Base-by-base conservation (phyloP, 257 asterid genomes). In the Orobanche coerulescens region DNA sequence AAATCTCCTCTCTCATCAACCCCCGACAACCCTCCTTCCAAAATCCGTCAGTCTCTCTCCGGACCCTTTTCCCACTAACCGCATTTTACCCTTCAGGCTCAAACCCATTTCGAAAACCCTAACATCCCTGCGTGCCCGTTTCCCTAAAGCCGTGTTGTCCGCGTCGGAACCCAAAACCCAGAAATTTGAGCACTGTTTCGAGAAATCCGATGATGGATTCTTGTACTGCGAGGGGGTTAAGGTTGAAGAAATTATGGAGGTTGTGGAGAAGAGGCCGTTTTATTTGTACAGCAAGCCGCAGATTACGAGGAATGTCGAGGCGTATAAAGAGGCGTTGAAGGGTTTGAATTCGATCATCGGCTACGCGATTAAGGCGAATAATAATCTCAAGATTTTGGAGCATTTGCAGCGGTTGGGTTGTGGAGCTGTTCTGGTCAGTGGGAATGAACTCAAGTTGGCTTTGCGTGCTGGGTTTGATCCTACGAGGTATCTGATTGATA, bases 401-500 rank as follows among this genome's bases (percentile, higher is more conserved):
- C 95, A 88, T 79, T 66, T 92, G 84, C 86, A 81, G 63, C 62
- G 64, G 22, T 72, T 75, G 72, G 96, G 96, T 3, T 88, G 96
- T 72, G 95, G 96, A 24, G 98, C 98, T 67, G 98, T 92, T 61
- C 68, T 92, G 75, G 98, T 92, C 30, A 92, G 98, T 58, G 98
- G 96, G 54, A 92, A 92, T 73, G 96, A 92, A 78, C 94, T 92
- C 44, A 92, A 69, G 63, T 58, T 88, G 69, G 98, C 98, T 22
- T 83, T 92, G 8, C 77, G 52, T 59, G 87, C 95, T 68, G 96
- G 96, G 3, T 92, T 88, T 73, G 95, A 92, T 79, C 98, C 95
- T 25, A 82, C 87, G 0, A 86, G 77, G 98, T 91, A 75, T 65
- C 20, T 61, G 0, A 13, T 9, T 22, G 2, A 20, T 10, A 16